Percentiles rank a stretch among this genome's conserved stretches.
Conservation (phyloP, 78 protist genomes). For the Dictyostelium capitatum region DNA sequence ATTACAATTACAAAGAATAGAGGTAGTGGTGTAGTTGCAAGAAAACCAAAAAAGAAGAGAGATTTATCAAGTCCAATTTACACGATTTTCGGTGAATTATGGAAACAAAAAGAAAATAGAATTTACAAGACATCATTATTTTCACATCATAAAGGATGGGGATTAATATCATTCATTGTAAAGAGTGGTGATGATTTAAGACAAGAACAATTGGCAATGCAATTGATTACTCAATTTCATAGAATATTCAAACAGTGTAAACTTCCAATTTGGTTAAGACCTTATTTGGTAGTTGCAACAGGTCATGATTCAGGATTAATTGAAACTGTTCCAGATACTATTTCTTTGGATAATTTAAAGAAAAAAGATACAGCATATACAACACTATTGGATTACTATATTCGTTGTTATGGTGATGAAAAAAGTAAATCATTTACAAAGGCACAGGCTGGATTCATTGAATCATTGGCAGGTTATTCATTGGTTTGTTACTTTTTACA, state of each 20-base stretch:
- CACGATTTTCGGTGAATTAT: conserved; percentile 66
- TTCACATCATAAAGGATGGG: conserved; percentile 39
- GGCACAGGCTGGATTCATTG: conserved; percentile 89
- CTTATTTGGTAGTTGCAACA: conserved; percentile 88
- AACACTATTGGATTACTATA: conserved; percentile 59
- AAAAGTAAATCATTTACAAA: background rate
- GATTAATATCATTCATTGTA: conserved; percentile 84
- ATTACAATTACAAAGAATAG: background rate
- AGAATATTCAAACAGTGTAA: conserved; percentile 71
- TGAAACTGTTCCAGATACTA: conserved; percentile 89
- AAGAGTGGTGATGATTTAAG: conserved; percentile 90
- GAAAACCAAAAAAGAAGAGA: background rate
- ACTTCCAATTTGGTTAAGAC: conserved; percentile 70
- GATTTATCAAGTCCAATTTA: background rate
- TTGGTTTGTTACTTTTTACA: conserved; percentile 90
- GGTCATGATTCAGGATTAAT: conserved; percentile 88
- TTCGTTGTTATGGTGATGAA: conserved; percentile 72
- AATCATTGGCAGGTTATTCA: conserved; percentile 90
- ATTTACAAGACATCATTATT: conserved; percentile 16
- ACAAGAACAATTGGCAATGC: conserved; percentile 91
- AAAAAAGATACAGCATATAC: conserved; percentile 73
- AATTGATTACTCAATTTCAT: conserved; percentile 81
- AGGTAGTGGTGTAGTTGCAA: background rate
- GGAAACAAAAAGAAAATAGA: conserved; percentile 71
- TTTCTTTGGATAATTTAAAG: conserved; percentile 88